Evolutionary conservation across 2,329 filamentous ascomycete genomes (phyloP).

Genomic region (Diaporthe amygdali): DNA sequence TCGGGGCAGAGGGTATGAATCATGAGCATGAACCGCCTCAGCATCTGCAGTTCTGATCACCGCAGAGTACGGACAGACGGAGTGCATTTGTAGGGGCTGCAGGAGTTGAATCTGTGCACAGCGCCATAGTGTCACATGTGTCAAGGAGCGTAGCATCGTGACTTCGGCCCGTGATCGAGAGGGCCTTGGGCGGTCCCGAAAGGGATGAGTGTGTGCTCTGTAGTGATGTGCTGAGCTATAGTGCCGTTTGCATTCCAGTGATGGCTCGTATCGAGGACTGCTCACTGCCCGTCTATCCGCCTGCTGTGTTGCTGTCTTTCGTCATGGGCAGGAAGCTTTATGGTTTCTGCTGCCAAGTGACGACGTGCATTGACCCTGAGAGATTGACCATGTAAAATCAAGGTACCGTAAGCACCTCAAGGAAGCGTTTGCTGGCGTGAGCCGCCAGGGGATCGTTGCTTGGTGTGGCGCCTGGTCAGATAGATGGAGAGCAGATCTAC

Average conservation of each 20-base stretch:
- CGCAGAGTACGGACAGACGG: not conserved
- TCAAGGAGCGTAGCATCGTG: constrained; percentile 10
- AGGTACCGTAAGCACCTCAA: not conserved
- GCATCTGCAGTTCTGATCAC: constrained; percentile 1
- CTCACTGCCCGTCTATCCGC: not conserved
- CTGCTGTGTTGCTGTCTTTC: not conserved
- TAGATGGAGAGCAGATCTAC: constrained; percentile 6
- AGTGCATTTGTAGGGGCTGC: no score
- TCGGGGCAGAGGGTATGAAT: constrained; percentile 3
- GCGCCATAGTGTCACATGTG: constrained; percentile 14
- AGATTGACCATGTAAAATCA: constrained; percentile 11
- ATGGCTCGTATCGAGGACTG: not conserved
- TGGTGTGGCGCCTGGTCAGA: not conserved
- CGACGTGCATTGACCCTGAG: constrained; percentile 10
- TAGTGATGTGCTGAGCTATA: not conserved
- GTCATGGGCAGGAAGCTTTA: not conserved
- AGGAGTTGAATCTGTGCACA: constrained; percentile 11
- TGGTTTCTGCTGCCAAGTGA: not conserved
- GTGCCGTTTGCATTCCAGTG: not conserved
- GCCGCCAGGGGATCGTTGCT: constrained; percentile 14
- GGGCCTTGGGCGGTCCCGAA: not conserved
- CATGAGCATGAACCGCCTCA: constrained; percentile 10
- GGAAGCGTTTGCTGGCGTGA: not conserved
- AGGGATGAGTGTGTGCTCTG: not conserved
- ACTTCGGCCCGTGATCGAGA: constrained; percentile 16